Base-by-base conservation (phyloP, 257 asterid species). In the Verbena officinalis region DNA sequence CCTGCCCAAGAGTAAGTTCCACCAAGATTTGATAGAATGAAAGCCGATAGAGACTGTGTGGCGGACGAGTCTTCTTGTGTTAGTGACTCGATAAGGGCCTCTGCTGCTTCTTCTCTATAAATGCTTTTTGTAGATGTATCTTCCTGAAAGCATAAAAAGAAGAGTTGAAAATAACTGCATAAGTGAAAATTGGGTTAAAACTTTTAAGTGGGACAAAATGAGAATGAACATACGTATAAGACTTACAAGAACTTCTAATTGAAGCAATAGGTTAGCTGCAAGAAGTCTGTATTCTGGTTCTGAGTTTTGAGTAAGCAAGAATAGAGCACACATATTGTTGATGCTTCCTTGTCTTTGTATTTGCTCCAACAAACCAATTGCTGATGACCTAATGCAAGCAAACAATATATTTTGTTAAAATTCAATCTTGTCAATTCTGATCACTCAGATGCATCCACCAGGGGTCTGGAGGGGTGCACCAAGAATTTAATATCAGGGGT, bases 1-100 rank as follows among this genome's bases (percentile, higher is more conserved):
- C 97, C 97, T 9, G 84, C 71, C 97, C 97, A 92, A 58, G 97
- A 81, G 76, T 73, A 83, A 59, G 96, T 92, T 46, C 98, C 98
- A 24, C 96, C 97, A 27, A 89, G 80, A 74, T 85, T 89, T 39
- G 98, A 77, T 44, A 92, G 66, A 53, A 89, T 80, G 78, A 74
- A 82, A 1, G 95, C 87, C 24, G 97, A 83, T 55, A 83, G 62
- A 38, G 85, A 73, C 68, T 85, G 93, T 27, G 71, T 59, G 15
- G 71, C 52, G 2, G 78, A 68, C 22, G 74, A 75, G 21, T 82
- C 88, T 66, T 89, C 94, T 62, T 76, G 63, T 42, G 74, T 58
- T 56, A 87, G 71, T 23, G 93, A 74, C 52, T 80, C 81, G 6
- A 92, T 73, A 17, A 92, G 74, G 51, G 70, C 86, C 63, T 74